Conservation (phyloP, 1,139 yeast genomes). For the Yamadazyma diddensiae region DNA sequence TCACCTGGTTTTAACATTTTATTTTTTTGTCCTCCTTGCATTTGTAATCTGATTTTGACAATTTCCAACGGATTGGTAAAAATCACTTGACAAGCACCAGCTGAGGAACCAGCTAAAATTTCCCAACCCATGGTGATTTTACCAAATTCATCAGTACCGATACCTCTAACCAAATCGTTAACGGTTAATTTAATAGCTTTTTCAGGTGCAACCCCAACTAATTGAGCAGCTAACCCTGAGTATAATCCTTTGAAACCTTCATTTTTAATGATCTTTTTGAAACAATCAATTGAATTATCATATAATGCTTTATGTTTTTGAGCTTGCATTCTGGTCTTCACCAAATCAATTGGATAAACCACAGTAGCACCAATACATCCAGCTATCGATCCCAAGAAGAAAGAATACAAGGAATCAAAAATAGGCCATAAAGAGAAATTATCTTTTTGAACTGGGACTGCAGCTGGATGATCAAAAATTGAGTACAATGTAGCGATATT, state of each 20-base stretch:
- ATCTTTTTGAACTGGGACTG: slow-evolving; percentile 31
- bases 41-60: slow-evolving; percentile 91
- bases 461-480: slow-evolving; percentile 45
- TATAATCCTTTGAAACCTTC: slow-evolving; percentile 91
- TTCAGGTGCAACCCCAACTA: slow-evolving; percentile 97
- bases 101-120: slow-evolving; percentile 83
- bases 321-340: slow-evolving; percentile 97
- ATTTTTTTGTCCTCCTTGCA: slow-evolving; percentile 73
- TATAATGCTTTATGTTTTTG: slow-evolving; percentile 75
- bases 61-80: slow-evolving; percentile 96
- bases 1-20: slow-evolving; percentile 37
- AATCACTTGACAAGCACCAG: slow-evolving; percentile 95
- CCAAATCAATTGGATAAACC: slow-evolving; percentile 96
- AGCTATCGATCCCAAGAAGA: slow-evolving; percentile 87
- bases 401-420: slow-evolving; percentile 84
- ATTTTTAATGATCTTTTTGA: slow-evolving; percentile 65
- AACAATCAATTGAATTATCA: slow-evolving; percentile 83
- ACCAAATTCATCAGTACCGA: slow-evolving; percentile 62
- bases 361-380: slow-evolving; percentile 98
- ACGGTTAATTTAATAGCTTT: slow-evolving; percentile 96
- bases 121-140: slow-evolving; percentile 69
- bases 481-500: slow-evolving; percentile 33
- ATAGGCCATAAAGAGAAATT: slow-evolving; percentile 53
- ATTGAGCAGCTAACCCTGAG: slow-evolving; percentile 91
- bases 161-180: slow-evolving; percentile 80